phyloP scores from a whole-genome alignment of 352 stramenopile species.

The Phytopythium cucurbitacearum region DNA sequence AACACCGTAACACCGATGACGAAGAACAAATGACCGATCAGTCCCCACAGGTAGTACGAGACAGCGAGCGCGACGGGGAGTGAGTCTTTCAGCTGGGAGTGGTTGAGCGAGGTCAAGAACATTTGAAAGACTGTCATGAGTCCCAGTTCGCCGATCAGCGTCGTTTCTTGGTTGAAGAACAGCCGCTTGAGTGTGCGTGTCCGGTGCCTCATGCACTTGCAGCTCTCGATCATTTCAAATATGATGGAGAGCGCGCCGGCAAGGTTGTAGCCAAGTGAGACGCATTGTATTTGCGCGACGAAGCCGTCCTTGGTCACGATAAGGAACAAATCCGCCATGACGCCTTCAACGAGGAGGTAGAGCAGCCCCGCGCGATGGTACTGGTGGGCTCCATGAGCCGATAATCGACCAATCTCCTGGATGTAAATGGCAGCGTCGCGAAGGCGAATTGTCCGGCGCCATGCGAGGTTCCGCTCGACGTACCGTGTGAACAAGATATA shows the following conservation, averaged over 20 bases:
- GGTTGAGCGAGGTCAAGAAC: conserved; percentile 15
- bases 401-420: conserved; percentile 17
- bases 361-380: conserved; percentile 13
- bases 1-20: neutral
- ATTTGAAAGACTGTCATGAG: conserved; percentile 6
- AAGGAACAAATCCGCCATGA: conserved; percentile 27
- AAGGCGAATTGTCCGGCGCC: conserved; percentile 5
- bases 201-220: conserved; percentile 2
- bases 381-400: conserved; percentile 11
- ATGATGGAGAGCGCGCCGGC: conserved; percentile 14
- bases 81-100: conserved; percentile 5
- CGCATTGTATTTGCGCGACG: conserved; percentile 14
- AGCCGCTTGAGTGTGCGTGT: conserved; percentile 11
- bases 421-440: conserved; percentile 14
- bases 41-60: conserved; percentile 21
- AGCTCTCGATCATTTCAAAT: conserved; percentile 20
- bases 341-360: conserved; percentile 16
- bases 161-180: conserved; percentile 17
- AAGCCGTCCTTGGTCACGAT: conserved; percentile 18
- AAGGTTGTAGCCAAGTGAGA: conserved; percentile 27
- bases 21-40: conserved; percentile 16
- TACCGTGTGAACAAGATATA: conserved; percentile 12
- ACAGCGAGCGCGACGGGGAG: conserved; percentile 9
- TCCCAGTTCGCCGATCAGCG: conserved; percentile 11
- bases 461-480: conserved; percentile 5